Percentiles rank a stretch among this genome's conserved stretches.
phyloP scores from a whole-genome alignment of 768 basidiomycete genomes.

The Suillus alpinus region DNA sequence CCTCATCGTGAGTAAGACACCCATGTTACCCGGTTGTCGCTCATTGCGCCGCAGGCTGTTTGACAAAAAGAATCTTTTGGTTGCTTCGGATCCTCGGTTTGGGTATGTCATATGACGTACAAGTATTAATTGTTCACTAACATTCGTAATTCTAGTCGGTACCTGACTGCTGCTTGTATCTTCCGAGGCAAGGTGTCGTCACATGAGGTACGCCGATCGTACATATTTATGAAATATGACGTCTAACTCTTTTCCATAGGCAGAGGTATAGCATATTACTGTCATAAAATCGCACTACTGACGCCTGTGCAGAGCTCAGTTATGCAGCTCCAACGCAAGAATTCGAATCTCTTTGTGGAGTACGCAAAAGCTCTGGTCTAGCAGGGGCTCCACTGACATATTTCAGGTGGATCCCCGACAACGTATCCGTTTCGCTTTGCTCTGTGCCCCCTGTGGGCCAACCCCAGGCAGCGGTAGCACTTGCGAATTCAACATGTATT shows the following conservation, averaged over 20 bases:
- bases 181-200: constrained; percentile 83
- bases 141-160: constrained; percentile 49
- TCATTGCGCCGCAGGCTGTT: constrained; percentile 53
- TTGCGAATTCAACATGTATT: constrained; percentile 78
- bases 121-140: neutral
- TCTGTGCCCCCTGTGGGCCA: constrained; percentile 83
- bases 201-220: constrained; percentile 58
- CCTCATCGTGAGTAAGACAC: constrained; percentile 54
- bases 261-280: constrained; percentile 43
- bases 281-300: constrained; percentile 5
- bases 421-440: constrained; percentile 80
- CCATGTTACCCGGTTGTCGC: neutral
- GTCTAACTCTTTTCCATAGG: constrained; percentile 31
- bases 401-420: constrained; percentile 86
- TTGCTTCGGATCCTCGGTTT: constrained; percentile 77
- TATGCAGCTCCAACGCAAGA: constrained; percentile 70
- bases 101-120: constrained; percentile 42
- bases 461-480: constrained; percentile 65
- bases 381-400: constrained; percentile 6
- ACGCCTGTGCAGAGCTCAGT: constrained; percentile 54
- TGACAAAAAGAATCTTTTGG: constrained; percentile 75
- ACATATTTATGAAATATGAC: neutral
- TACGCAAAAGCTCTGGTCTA: constrained; percentile 31
- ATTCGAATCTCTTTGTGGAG: constrained; percentile 79
- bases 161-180: constrained; percentile 83